Base-by-base conservation (phyloP, 2,329 filamentous ascomycete species). In the Grosmannia penicillata region DNA sequence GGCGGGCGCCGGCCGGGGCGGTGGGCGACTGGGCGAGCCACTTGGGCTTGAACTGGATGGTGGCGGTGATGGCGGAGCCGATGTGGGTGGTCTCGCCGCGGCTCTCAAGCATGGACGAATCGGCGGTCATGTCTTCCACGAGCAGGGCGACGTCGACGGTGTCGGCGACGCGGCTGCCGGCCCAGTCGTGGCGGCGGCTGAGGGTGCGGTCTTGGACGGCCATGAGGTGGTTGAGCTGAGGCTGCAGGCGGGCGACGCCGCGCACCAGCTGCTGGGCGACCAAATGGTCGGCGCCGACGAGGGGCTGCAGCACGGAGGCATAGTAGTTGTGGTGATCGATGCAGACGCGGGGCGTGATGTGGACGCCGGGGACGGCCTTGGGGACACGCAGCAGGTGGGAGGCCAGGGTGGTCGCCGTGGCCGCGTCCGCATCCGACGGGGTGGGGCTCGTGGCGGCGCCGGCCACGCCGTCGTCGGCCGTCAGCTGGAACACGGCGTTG, bases 41-140 rank as follows among this genome's bases (percentile, higher is more conserved):
- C 57, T 91, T 91, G 13, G 83, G 82, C 54, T 91, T 91, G 58
- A 89, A 80, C 53, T 89, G 81, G 40, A 82, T 60, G 24, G 81
- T 53, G 6, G 56, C 8, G 23, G 17, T 18, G 23, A 8, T 6
- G 13, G 6, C 17, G 10, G 24, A 3, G 15, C 13, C 14, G 5
- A 2, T 13, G 25, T 13, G 4, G 18, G 9, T 6, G 32, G 14
- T 18, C 3, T 23, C 13, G 10, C 9, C 5, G n/a, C 22, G 5
- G 32, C 14, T 18, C 7, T 55, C 34, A 17, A 46, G 43, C 55
- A 43, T 19, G 63, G 60, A 3, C n/a, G 35, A 11, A 9, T 11
- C 15, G 24, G 24, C 17, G 5, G 67, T 70, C 80, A 89, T 87
- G 51, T 87, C 80, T 43, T 78, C 78, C 35, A 89, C 69, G 4